Percentiles rank a stretch among this genome's conserved stretches.
Conservation (phyloP, 2,329 filamentous ascomycete genomes). For the Fusarium robinianum region DNA sequence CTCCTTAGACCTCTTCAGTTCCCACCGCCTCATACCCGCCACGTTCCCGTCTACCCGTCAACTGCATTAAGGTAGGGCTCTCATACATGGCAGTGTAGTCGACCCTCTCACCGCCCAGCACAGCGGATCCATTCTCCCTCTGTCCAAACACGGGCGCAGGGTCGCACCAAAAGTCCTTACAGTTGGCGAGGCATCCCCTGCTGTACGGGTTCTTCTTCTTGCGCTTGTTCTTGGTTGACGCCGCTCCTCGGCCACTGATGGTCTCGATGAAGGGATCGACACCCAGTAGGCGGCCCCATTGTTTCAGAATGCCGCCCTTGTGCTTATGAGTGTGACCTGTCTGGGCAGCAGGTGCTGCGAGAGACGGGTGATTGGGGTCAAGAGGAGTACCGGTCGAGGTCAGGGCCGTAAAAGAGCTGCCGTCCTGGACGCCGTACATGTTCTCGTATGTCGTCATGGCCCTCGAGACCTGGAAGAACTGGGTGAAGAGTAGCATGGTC, state of each 20-base stretch:
- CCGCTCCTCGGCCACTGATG: conserved; percentile 79
- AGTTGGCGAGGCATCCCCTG: conserved; percentile 82
- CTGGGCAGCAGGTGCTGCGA: conserved; percentile 53
- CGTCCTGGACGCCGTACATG: conserved; percentile 78
- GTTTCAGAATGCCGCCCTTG: conserved; percentile 69
- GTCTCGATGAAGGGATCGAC: conserved; percentile 94
- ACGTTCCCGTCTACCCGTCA: conserved; percentile 53
- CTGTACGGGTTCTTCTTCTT: conserved; percentile 81
- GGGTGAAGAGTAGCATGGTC: conserved; percentile 93
- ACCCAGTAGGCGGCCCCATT: conserved; percentile 84
- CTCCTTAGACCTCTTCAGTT: conserved; percentile 52
- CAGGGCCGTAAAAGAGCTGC: conserved; percentile 68
- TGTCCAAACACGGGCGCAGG: conserved; percentile 78
- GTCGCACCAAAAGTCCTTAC: conserved; percentile 96
- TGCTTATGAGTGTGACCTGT: conserved; percentile 57
- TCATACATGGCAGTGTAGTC: conserved; percentile 94
- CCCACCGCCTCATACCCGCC: conserved; percentile 68
- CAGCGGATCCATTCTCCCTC: conserved; percentile 72
- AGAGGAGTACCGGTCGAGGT: conserved; percentile 78
- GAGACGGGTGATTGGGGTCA: conserved; percentile 66
- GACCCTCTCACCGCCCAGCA: conserved; percentile 77
- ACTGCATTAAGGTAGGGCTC: conserved; percentile 70
- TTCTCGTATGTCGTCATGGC: conserved; percentile 97
- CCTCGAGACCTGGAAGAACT: conserved; percentile 87
- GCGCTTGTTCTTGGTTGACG: conserved; percentile 57